Evolutionary conservation across 352 stramenopile species (phyloP).

Genomic region (Phytophthora colocasiae): DNA sequence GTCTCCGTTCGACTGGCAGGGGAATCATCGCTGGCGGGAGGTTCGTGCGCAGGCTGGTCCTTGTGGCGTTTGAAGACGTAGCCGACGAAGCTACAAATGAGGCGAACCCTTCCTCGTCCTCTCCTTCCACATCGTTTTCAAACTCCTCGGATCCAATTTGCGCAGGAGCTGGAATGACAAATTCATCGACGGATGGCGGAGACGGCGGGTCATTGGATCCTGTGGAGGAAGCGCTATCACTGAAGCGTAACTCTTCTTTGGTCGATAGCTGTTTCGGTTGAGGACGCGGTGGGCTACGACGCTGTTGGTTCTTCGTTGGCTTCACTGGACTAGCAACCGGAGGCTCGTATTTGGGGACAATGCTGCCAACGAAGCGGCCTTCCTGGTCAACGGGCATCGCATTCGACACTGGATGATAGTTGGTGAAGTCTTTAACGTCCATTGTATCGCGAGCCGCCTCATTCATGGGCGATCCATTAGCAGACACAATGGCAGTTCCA

Average conservation of each 20-base stretch:
- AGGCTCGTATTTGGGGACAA: conserved; percentile 18
- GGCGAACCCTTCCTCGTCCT: conserved; percentile 37
- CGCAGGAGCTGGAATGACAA: conserved; percentile 31
- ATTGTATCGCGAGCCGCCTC: conserved; percentile 71
- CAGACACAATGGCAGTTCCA: neutral
- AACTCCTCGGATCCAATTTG: conserved; percentile 8
- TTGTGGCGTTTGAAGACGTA: conserved; percentile 14
- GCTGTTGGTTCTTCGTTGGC: conserved; percentile 11
- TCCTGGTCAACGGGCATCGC: conserved; percentile 69
- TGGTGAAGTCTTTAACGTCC: conserved; percentile 81
- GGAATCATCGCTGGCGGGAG: conserved; percentile 23
- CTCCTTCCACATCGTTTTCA: conserved; percentile 35
- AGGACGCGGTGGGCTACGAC: conserved; percentile 10
- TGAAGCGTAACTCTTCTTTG: conserved; percentile 33
- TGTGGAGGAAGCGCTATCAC: conserved; percentile 34
- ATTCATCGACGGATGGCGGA: conserved; percentile 38
- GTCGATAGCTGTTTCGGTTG: conserved; percentile 21
- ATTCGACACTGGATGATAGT: conserved; percentile 56
- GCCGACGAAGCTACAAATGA: conserved; percentile 37
- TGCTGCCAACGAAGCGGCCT: conserved; percentile 59
- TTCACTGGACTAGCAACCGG: conserved; percentile 19
- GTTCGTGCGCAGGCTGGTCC: conserved; percentile 35
- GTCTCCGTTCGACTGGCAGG: conserved; percentile 10
- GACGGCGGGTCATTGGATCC: conserved; percentile 37
- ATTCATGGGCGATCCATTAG: conserved; percentile 29